These are phyloP conservation scores for Trametopsis cervina DNA, from an alignment of 768 basidiomycete genomes.

Conservation along the genomic window DNA sequence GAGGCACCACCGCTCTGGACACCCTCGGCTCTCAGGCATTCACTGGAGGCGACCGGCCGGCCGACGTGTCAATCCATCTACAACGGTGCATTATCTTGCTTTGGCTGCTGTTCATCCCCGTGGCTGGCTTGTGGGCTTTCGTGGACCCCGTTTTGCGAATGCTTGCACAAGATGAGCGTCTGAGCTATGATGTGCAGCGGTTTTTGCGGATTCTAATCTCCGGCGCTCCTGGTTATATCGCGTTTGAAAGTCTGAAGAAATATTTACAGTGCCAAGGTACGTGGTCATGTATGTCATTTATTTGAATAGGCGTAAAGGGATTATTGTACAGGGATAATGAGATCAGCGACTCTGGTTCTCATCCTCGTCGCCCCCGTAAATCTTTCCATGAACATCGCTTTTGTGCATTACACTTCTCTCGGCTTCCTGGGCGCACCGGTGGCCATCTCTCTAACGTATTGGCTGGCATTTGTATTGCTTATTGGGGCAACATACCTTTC, in stretches of 20 bases:
- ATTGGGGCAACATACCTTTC: constrained; percentile 43
- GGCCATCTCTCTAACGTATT: constrained; percentile 64
- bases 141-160: constrained; percentile 54
- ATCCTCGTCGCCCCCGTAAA: constrained; percentile 62
- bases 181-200: constrained; percentile 54
- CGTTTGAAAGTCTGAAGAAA: constrained; percentile 72
- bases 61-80: constrained; percentile 64
- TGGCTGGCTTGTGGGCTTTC: constrained; percentile 56
- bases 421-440: constrained; percentile 61
- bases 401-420: constrained; percentile 60
- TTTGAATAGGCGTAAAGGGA: no score
- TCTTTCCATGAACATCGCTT: constrained; percentile 44
- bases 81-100: constrained; percentile 64
- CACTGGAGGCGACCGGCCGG: constrained; percentile 51
- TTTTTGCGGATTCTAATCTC: constrained; percentile 60
- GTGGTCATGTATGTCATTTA: constrained; percentile 7
- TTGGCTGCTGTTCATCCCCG: constrained; percentile 58
- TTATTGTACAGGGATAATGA: constrained; percentile 56
- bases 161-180: constrained; percentile 51
- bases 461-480: constrained; percentile 56
- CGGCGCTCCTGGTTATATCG: constrained; percentile 68
- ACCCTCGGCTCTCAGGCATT: constrained; percentile 75
- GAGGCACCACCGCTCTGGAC: constrained; percentile 73
- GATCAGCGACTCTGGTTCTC: constrained; percentile 59
- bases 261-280: constrained; percentile 75